These are phyloP conservation scores for Leishmania gerbilli DNA, from an alignment of 208 protist genomes.

Conservation along the genomic window DNA sequence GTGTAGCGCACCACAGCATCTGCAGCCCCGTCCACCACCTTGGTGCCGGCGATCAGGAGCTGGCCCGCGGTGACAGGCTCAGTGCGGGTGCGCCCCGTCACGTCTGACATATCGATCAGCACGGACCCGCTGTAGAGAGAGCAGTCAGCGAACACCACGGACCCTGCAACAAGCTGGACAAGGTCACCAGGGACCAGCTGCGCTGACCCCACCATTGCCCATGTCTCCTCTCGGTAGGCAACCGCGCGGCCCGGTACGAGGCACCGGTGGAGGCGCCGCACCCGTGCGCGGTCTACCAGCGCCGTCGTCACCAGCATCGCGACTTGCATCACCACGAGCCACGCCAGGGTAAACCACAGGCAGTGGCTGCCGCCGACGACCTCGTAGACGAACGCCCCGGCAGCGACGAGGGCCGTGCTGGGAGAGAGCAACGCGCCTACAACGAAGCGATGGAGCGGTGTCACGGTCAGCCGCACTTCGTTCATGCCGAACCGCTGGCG, in stretches of 20 bases:
- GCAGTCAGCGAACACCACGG: constrained; percentile 89
- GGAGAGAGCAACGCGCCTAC: constrained; percentile 5
- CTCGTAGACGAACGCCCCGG: not conserved
- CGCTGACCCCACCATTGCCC: constrained; percentile 49
- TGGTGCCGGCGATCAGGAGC: constrained; percentile 79
- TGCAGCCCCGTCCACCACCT: constrained; percentile 52
- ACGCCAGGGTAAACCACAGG: not conserved
- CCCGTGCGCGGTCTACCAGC: not conserved
- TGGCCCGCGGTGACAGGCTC: constrained; percentile 71
- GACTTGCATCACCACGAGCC: not conserved
- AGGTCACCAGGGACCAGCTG: constrained; percentile 92
- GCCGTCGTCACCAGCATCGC: not conserved
- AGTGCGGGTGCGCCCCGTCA: constrained; percentile 93
- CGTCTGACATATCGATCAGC: constrained; percentile 75
- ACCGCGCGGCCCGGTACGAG: constrained; percentile 27
- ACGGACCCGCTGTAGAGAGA: constrained; percentile 57
- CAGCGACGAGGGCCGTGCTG: not conserved
- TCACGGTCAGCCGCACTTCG: not conserved
- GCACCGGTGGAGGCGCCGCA: constrained; percentile 7
- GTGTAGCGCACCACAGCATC: constrained; percentile 67
- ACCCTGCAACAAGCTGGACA: constrained; percentile 79
- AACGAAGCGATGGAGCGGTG: not conserved
- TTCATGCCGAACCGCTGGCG: constrained; percentile 18
- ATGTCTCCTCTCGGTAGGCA: constrained; percentile 78
- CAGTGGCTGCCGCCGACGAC: not conserved